Base-by-base conservation (phyloP, 441 rosid genomes). In the Gossypium gossypioides region DNA sequence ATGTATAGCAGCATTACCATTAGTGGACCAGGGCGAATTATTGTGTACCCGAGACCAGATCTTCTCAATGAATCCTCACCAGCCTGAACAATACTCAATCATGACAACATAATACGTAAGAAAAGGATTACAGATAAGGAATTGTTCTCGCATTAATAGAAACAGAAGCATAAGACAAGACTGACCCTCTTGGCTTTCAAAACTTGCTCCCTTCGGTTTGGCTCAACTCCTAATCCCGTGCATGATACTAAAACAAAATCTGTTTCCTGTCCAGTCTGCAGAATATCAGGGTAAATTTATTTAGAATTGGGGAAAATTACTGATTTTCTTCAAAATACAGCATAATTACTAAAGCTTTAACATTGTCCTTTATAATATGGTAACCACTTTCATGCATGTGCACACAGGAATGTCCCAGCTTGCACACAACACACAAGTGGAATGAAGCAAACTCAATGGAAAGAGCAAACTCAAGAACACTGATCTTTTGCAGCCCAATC, bases 221-320 rank as follows among this genome's bases (percentile, higher is more conserved):
- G 86, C 55, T 95, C 99, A 51, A 92, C 92, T 72, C 97, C 97
- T 40, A 80, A 82, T 78, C 98, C 97, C 27, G 99, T 86, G 76
- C 99, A 91, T 2, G 98, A 95, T 71, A 95, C 98, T 63, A 95
- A 79, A 60, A 89, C 79, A 68, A 91, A 95, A 40, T 95, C 97
- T 29, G 99, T 91, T 87, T 95, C 99, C 83, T 87, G 96, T 71
- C 99, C 97, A 18, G 89, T 81, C 98, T 95, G 84, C 91, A 88
- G n/a, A 77, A 71, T 15, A 57, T 51, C 64, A 29, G 16, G 55
- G 5, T 54, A 13, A 72, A 34, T 55, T 46, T 63, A 24, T 69
- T 54, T 18, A 48, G 32, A 72, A 72, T 8, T 57, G 29, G 29
- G 19, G 52, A 13, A 62, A 55, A 37, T 18, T 24, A 19, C 13